These are phyloP conservation scores for Calocybe gangraenosa DNA, from an alignment of 768 basidiomycete genomes.

Conservation along the genomic window DNA sequence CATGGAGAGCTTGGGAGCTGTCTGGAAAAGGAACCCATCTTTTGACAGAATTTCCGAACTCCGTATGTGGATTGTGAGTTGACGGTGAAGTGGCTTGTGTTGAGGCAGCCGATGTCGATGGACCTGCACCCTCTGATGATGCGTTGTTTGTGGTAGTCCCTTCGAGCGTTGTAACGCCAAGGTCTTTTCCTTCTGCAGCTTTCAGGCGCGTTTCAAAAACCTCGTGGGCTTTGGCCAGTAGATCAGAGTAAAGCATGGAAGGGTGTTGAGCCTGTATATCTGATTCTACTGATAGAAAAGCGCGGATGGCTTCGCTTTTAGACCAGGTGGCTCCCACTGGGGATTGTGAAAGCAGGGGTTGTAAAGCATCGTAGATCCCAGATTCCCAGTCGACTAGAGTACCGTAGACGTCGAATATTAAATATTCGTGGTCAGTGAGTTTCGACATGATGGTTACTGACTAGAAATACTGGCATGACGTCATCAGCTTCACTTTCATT, in stretches of 20 bases:
- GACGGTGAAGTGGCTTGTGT: constrained; percentile 7
- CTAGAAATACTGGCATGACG: no score
- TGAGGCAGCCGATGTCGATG: constrained; percentile 18
- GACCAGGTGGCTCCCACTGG: constrained; percentile 38
- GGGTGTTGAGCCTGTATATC: constrained; percentile 58
- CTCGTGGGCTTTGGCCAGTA: constrained; percentile 49
- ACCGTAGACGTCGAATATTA: constrained; percentile 76
- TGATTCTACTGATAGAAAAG: constrained; percentile 49
- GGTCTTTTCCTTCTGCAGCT: constrained; percentile 22
- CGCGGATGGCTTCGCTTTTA: constrained; percentile 46
- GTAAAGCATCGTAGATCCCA: constrained; percentile 52
- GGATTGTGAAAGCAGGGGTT: constrained; percentile 45
- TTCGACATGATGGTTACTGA: no score
- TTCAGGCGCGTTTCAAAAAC: constrained; percentile 32
- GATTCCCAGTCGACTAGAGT: constrained; percentile 80
- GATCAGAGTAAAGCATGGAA: constrained; percentile 53
- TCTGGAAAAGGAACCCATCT: constrained; percentile 69
- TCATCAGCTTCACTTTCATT: no score
- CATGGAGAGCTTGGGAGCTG: constrained; percentile 52
- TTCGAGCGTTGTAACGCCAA: constrained; percentile 15
- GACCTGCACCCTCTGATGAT: constrained; percentile 2
- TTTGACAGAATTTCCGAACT: constrained; percentile 57
- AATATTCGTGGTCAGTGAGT: constrained; percentile 43
- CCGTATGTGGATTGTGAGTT: constrained; percentile 30
- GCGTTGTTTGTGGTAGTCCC: constrained; percentile 9